Evolutionary conservation across 208 protist genomes (phyloP), one percentile per base, ranked within the genome.

Genomic region (Novymonas esmeraldas): DNA sequence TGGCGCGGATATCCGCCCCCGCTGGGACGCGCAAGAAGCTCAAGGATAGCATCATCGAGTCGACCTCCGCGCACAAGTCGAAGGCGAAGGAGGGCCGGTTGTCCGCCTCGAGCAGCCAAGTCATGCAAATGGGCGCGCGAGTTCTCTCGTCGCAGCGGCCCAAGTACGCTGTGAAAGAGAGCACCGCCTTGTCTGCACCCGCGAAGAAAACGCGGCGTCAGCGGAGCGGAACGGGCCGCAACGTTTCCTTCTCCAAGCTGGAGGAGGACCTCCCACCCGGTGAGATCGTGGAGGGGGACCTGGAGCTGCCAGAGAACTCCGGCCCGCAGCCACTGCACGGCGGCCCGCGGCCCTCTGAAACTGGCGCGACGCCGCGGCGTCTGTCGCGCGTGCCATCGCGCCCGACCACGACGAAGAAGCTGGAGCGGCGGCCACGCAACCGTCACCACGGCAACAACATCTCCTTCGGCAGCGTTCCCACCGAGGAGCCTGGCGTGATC

Each of bases 181-280:
- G 75, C 54, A 78, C 57, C 18, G 70, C 49, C 9, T 52, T 82
- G 31, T 70, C 55, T 6, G 72, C 77, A 18, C 69, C 62, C 16
- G 29, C 69, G 4, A 81, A 79, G 62, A 72, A 62, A 33, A 20
- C 60, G 29, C 70, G 80, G 11, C 55, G 64, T 6, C 41, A 1
- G 31, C 50, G 65, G 22, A 56, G 45, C 28, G 22, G 48, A 22
- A 20, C 46, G 3, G 65, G 61, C 41, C 71, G 68, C 34, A 70
- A 59, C 42, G 67, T 84, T 18, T 81, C 74, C 7, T 77, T 84
- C 45, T 68, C 73, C 6, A 67, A 81, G 26, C 20, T 78, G 20
- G 66, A 75, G 20, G 69, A 52, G 9, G 45, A 75, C 34, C 34
- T 44, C 18, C 45, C 70, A 26, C 60, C 62, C 1, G 64, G 63